Percentiles rank a stretch among this genome's conserved stretches.
These are phyloP conservation scores for Vitellaria paradoxa DNA, from an alignment of 179 eudicot genomes.

Conservation along the genomic window DNA sequence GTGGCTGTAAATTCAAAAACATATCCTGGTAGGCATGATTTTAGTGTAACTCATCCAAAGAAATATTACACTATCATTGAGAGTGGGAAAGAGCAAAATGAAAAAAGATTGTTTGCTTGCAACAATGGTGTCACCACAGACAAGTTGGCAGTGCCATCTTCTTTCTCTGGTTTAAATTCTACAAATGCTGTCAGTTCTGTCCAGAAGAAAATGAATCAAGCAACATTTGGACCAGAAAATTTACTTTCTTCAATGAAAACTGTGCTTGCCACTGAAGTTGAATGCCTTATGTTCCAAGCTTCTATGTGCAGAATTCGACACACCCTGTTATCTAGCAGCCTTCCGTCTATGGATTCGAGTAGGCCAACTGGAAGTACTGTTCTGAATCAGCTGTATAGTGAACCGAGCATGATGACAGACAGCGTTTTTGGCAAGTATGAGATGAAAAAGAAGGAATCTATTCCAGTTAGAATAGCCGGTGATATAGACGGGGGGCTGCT, in stretches of 20 bases:
- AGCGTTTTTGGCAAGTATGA: slow-evolving; percentile 58
- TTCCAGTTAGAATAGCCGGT: slow-evolving; percentile 95
- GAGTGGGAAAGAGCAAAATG: slow-evolving; percentile 41
- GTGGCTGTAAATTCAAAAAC: slow-evolving; percentile 40
- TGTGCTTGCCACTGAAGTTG: slow-evolving; percentile 79
- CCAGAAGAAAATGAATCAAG: slow-evolving; percentile 37
- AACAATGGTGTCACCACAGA: slow-evolving; percentile 34
- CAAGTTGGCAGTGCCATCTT: slow-evolving; percentile 38
- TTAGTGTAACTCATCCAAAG: slow-evolving; percentile 34
- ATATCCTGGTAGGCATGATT: slow-evolving; percentile 47
- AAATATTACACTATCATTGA: slow-evolving; percentile 67
- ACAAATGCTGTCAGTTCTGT: slow-evolving; percentile 36
- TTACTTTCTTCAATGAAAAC: slow-evolving; percentile 55
- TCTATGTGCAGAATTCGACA: slow-evolving; percentile 88
- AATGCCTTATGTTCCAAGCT: slow-evolving; percentile 87
- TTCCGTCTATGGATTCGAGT: slow-evolving; percentile 39
- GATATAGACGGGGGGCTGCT: slow-evolving; percentile 68
- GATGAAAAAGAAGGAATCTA: slow-evolving; percentile 72
- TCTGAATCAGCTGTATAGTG: slow-evolving; percentile 47
- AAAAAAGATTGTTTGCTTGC: slow-evolving; percentile 27
- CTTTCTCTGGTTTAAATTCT: slow-evolving; percentile 48
- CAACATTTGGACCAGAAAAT: slow-evolving; percentile 38
- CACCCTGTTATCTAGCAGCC: slow-evolving; percentile 53
- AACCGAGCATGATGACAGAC: slow-evolving; percentile 53
- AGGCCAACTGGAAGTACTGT: slow-evolving; percentile 42